A percentile compares a stretch with the other conserved stretches of the same genome.
These are phyloP conservation scores for Sclerotinia borealis DNA, from an alignment of 2,329 filamentous ascomycete species.

Conservation along the genomic window DNA sequence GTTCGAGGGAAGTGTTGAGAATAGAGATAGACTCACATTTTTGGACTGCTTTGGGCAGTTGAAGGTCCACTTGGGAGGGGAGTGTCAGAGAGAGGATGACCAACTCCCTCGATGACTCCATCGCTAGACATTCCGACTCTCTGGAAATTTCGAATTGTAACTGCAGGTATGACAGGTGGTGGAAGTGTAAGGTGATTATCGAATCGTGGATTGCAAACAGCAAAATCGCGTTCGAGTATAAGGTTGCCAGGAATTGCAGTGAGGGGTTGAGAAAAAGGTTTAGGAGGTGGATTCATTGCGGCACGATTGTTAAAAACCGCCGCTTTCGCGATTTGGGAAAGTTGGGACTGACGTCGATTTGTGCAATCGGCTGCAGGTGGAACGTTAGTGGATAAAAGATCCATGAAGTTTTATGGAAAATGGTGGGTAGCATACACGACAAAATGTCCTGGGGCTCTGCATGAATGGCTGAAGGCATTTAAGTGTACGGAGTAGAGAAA, in stretches of 20 bases:
- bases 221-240: slow-evolving; percentile 6
- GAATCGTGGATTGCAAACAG: slow-evolving; percentile 4
- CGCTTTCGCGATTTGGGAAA: slow-evolving; percentile 7
- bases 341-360: slow-evolving; percentile 15
- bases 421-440: slow-evolving; percentile 11
- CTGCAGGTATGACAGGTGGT: neutral
- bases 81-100: slow-evolving; percentile 21
- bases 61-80: slow-evolving; percentile 25
- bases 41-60: slow-evolving; percentile 30
- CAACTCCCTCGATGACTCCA: slow-evolving; percentile 12
- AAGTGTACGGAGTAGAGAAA: neutral
- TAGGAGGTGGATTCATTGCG: neutral
- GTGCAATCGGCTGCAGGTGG: slow-evolving; percentile 1
- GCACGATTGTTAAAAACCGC: slow-evolving; percentile 8
- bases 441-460: slow-evolving; percentile 3
- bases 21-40: slow-evolving; percentile 27
- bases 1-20: no score
- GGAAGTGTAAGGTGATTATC: slow-evolving; percentile 4
- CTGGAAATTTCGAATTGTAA: neutral
- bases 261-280: slow-evolving; percentile 9
- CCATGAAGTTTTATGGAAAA: neutral
- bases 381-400: slow-evolving; percentile 1
- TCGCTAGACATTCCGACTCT: slow-evolving; percentile 6
- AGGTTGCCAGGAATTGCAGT: neutral
- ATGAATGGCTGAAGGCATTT: slow-evolving; percentile 15